Conservation (phyloP, 768 basidiomycete genomes). For the Pleurotus sapidus region DNA sequence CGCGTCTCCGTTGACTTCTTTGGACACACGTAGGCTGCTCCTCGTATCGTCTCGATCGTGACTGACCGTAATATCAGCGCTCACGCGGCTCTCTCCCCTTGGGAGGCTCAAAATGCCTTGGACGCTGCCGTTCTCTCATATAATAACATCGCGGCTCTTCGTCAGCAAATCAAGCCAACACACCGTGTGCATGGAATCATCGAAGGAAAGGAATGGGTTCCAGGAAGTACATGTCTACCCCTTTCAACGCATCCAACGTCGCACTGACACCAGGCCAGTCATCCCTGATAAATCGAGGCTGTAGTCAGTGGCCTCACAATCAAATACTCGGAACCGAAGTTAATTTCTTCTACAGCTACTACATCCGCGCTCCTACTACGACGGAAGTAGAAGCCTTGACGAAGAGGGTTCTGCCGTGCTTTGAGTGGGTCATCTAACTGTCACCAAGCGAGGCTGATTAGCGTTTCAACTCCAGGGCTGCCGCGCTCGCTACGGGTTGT, state of each 20-base stretch:
- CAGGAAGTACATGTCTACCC: constrained; percentile 50
- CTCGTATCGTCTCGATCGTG: too few relatives aligned
- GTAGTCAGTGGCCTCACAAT: constrained; percentile 37
- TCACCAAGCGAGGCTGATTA: background rate
- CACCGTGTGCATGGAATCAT: constrained; percentile 82
- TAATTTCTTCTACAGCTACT: constrained; percentile 42
- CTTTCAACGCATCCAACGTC: background rate
- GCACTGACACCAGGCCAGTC: constrained; percentile 37
- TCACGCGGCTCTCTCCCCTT: constrained; percentile 71
- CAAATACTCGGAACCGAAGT: background rate
- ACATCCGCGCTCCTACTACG: constrained; percentile 68
- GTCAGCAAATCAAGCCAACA: constrained; percentile 79
- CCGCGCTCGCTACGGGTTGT: constrained; percentile 66
- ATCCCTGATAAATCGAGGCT: constrained; percentile 82
- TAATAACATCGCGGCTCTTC: constrained; percentile 71
- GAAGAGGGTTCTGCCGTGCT: constrained; percentile 66
- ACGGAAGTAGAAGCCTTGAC: constrained; percentile 56
- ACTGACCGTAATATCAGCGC: constrained; percentile 39
- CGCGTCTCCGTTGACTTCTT: constrained; percentile 59
- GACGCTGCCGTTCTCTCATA: constrained; percentile 90
- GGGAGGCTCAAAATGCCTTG: constrained; percentile 73
- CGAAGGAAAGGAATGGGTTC: constrained; percentile 70
- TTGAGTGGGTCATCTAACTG: constrained; percentile 46
- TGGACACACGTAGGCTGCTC: constrained; percentile 62
- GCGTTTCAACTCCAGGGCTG: constrained; percentile 43